phyloP scores from a whole-genome alignment of 768 basidiomycete genomes.

The Tricholoma matsutake region DNA sequence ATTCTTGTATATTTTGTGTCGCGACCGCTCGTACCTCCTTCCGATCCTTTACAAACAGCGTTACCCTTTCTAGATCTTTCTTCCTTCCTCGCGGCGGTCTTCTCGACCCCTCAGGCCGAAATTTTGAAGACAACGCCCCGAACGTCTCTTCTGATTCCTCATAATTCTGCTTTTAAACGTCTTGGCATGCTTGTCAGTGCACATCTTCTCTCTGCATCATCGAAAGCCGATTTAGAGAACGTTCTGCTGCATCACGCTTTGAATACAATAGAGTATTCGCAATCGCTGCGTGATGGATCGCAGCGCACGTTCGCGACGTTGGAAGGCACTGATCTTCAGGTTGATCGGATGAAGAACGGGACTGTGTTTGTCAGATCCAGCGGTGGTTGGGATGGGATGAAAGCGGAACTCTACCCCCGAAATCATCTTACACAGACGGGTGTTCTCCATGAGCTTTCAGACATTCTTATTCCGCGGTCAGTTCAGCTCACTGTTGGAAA shows the following conservation, averaged over 20 bases:
- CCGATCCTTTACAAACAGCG: constrained; percentile 76
- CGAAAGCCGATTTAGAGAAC: constrained; percentile 75
- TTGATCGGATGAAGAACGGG: constrained; percentile 54
- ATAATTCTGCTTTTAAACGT: constrained; percentile 83
- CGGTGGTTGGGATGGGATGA: constrained; percentile 78
- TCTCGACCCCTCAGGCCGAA: constrained; percentile 81
- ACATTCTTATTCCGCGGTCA: constrained; percentile 82
- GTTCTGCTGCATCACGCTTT: constrained; percentile 89
- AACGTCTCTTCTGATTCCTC: constrained; percentile 83
- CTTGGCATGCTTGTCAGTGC: constrained; percentile 82
- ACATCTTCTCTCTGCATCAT: constrained; percentile 77
- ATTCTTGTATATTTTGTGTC: constrained; percentile 89
- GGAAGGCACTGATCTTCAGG: constrained; percentile 78
- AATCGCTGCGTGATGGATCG: constrained; percentile 57
- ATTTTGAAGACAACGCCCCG: constrained; percentile 59
- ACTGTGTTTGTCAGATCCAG: constrained; percentile 59
- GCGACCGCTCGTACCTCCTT: constrained; percentile 77
- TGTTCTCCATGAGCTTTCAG: constrained; percentile 85
- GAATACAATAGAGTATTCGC: constrained; percentile 69
- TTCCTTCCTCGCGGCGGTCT: constrained; percentile 85
- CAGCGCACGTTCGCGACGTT: constrained; percentile 75
- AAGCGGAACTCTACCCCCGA: constrained; percentile 50
- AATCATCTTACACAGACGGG: constrained; percentile 86
- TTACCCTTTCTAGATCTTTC: constrained; percentile 84
- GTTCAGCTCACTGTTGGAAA: constrained; percentile 88